These are phyloP conservation scores for Cystoderma amianthinum DNA, from an alignment of 768 basidiomycete genomes.

Conservation along the genomic window DNA sequence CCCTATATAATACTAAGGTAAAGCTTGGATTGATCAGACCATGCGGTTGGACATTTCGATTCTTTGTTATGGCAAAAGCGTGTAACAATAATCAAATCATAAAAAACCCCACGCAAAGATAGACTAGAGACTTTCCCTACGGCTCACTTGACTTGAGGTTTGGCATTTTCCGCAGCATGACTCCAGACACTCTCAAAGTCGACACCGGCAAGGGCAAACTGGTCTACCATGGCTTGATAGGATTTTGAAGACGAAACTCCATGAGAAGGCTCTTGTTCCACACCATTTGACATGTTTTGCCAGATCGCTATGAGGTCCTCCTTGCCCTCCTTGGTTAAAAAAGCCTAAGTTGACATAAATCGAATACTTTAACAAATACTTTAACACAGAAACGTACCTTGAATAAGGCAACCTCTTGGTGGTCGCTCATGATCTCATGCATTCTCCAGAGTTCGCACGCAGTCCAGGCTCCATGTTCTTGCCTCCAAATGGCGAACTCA, in stretches of 20 bases:
- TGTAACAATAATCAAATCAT: too few relatives aligned
- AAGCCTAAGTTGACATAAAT: slow-evolving; percentile 8
- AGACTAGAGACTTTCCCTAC: too few relatives aligned
- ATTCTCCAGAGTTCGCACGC: slow-evolving; percentile 21
- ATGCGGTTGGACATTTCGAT: too few relatives aligned
- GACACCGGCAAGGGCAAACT: slow-evolving; percentile 18
- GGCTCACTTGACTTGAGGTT: too few relatives aligned
- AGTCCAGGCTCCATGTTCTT: slow-evolving; percentile 16
- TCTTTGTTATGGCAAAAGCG: too few relatives aligned
- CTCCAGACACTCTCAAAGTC: slow-evolving; percentile 23
- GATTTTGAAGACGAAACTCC: slow-evolving; percentile 10
- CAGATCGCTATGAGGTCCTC: slow-evolving; percentile 15
- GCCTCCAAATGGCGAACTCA: slow-evolving; percentile 23
- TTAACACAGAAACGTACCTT: slow-evolving; percentile 10
- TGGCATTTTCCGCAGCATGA: slow-evolving; percentile 13
- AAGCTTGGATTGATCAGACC: too few relatives aligned
- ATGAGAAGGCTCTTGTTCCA: not conserved
- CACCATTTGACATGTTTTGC: slow-evolving; percentile 11
- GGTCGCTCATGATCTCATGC: slow-evolving; percentile 19
- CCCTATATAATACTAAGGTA: too few relatives aligned
- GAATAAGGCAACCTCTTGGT: slow-evolving; percentile 19
- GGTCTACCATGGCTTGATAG: slow-evolving; percentile 17
- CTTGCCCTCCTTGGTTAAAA: slow-evolving; percentile 18
- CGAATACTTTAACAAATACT: not conserved
- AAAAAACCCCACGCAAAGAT: too few relatives aligned